Percentiles rank a stretch among this genome's conserved stretches.
phyloP scores from a whole-genome alignment of 441 rosid species.

The Biscutella laevigata region DNA sequence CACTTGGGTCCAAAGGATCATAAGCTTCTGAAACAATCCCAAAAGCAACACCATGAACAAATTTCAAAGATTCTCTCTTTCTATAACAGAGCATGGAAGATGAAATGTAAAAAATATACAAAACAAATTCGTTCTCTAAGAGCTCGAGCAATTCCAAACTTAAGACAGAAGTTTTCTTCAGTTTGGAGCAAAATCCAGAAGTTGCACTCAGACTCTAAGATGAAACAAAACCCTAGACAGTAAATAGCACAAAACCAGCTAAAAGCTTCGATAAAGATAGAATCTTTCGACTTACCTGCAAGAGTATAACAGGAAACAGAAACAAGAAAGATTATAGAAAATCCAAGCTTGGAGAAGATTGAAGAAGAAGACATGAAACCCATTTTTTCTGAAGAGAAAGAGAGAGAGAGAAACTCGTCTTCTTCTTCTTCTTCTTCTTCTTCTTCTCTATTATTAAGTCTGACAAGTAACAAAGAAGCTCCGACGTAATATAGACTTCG shows the following conservation, averaged over 20 bases:
- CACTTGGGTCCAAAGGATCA: slow-evolving; percentile 81
- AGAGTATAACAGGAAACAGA: slow-evolving; percentile 34
- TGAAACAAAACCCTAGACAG: slow-evolving; percentile 10
- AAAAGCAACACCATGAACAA: neutral
- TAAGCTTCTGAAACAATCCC: slow-evolving; percentile 54
- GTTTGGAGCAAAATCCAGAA: neutral
- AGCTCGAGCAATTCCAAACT: neutral
- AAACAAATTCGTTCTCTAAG: neutral
- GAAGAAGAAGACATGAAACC: slow-evolving; percentile 24
- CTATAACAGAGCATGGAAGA: neutral
- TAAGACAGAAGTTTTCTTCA: neutral
- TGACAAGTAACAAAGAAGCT: slow-evolving; percentile 14
- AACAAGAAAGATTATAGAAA: slow-evolving; percentile 31
- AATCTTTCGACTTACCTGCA: slow-evolving; percentile 35
- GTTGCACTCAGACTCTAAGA: slow-evolving; percentile 12
- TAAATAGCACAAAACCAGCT: neutral
- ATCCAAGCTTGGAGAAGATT: slow-evolving; percentile 25
- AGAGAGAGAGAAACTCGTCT: slow-evolving; percentile 11
- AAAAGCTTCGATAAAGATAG: neutral
- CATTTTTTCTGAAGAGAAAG: slow-evolving; percentile 4
- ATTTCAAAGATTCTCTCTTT: neutral
- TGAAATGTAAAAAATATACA: neutral
- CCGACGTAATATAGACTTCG: slow-evolving; percentile 20
- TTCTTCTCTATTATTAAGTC: neutral
- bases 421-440: neutral